Evolutionary conservation across 345 rosid species (phyloP), one percentile per base, ranked within the genome.

Genomic region (Conringia planisiliqua): DNA sequence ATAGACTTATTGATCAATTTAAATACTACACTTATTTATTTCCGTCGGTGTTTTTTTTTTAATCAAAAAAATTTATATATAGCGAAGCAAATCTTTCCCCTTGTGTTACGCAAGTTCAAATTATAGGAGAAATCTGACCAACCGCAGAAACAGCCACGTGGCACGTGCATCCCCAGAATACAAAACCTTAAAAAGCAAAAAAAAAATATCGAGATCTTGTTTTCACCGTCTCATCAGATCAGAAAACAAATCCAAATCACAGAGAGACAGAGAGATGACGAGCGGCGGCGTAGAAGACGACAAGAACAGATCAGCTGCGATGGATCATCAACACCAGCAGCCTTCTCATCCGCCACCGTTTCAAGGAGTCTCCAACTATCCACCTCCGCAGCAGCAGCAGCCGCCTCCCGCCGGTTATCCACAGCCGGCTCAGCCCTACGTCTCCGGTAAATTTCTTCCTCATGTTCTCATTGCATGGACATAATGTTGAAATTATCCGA

Each of bases 361-460:
- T 76, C 75, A 76, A 70, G 75, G 80, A 0, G 71, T 62, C 58
- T 35, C 75, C 20, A 76, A 62, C 51, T 55, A 70, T 32, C 79
- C 65, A 32, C 80, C 80, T 62, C 75, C 75, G 7, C 67, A 59
- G 35, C 67, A 27, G 1, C 73, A 66, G 0, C 73, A 60, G 44
- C 70, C 51, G 2, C 75, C 74, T 10, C 43, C 36, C 22, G 40
- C 54, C 9, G 75, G 65, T 69, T 76, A 8, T 54, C 75, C 75
- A 7, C 80, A 76, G 60, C 75, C 80, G 7, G 75, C 80, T 76
- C 80, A 76, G 65, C 75, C 75, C 1, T 63, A 70, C 55, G 71
- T 27, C 3, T 5, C 50, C 4, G 80, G 80, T 76, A 0, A 33
- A n/a, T 27, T 70, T 62, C 71, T 62, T 55, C 14, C 2, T 24